Conservation (phyloP, 495 filamentous ascomycete genomes). For the Emericellopsis terricola region DNA sequence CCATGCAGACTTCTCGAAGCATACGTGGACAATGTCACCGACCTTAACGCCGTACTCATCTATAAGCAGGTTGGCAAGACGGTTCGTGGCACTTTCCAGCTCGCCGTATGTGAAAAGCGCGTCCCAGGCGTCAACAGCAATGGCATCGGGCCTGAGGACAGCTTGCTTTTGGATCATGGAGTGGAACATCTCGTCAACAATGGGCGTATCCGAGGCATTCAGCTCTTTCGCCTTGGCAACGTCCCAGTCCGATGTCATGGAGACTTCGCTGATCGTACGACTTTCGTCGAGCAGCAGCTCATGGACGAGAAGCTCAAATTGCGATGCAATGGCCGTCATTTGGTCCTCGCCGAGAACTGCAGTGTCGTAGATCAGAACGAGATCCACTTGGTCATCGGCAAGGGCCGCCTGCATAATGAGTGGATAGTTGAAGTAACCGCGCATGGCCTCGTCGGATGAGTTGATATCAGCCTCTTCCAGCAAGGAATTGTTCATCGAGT, state of each 20-base stretch:
- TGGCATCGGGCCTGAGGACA: constrained; percentile 13
- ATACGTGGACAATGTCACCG: constrained; percentile 32
- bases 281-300: background rate
- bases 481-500: too few species aligned
- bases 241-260: background rate
- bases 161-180: constrained; percentile 1
- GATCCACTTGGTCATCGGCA: background rate
- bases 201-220: background rate
- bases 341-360: constrained; percentile 5
- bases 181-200: background rate
- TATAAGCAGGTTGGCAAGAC: constrained; percentile 20
- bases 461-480: too few species aligned
- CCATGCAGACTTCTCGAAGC: constrained; percentile 34
- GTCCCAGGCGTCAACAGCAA: constrained; percentile 15
- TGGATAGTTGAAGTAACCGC: too few species aligned
- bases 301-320: constrained; percentile 5
- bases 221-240: background rate
- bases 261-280: background rate
- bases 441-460: too few species aligned
- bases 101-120: constrained; percentile 26
- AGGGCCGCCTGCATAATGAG: background rate
- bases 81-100: constrained; percentile 18
- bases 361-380: constrained; percentile 6
- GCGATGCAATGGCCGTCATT: constrained; percentile 7
- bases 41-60: constrained; percentile 20